Base-by-base conservation (phyloP, 108 stramenopile species). In the Cyclostephanos tholiformis region DNA sequence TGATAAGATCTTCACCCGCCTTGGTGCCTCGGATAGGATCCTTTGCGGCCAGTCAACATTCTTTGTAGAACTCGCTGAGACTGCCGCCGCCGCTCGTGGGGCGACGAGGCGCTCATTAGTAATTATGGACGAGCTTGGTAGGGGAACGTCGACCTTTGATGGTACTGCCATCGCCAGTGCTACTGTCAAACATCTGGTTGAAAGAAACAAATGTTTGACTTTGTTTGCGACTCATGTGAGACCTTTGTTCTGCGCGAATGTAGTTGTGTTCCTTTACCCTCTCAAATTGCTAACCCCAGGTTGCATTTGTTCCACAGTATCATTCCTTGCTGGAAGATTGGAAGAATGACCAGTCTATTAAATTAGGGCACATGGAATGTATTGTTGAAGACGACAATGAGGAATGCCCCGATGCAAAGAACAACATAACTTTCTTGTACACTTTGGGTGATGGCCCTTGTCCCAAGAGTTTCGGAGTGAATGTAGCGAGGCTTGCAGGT, bases 161-260 rank as follows among this genome's bases (percentile, higher is more conserved):
- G 99, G 99, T 32, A 98, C 98, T 30, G 99, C 99, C 25, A 99
- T 99, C 85, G 99, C 99, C 8, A 92, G 96, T 76, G 97, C 98
- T 16, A 96, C 96, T 10, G 95, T 97, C 27, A 86, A 97, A 75
- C 93, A 95, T 72, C 80, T 99, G 10, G 93, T 99, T 11, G 86
- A 95, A 75, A 69, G 91, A 8, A 91, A 85, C 44, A 76, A 89
- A 69, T 98, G 97, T 81, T 72, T 97, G 62, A 82, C 85, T 14
- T 80, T 99, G 72, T 99, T 99, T 70, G 99, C 99, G 17, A 99
- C 99, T 20, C 99, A 99, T 76, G 97, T 97, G 72, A 57, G 56
- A 23, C 27, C 25, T 14, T 57, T 10, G 23, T 23, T 20, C 7
- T 25, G 4, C 9, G 56, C 11, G 56, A 8, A 57, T 39, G 23